phyloP scores from a whole-genome alignment of 148 eudicot species.

The Camellia granthamiana region DNA sequence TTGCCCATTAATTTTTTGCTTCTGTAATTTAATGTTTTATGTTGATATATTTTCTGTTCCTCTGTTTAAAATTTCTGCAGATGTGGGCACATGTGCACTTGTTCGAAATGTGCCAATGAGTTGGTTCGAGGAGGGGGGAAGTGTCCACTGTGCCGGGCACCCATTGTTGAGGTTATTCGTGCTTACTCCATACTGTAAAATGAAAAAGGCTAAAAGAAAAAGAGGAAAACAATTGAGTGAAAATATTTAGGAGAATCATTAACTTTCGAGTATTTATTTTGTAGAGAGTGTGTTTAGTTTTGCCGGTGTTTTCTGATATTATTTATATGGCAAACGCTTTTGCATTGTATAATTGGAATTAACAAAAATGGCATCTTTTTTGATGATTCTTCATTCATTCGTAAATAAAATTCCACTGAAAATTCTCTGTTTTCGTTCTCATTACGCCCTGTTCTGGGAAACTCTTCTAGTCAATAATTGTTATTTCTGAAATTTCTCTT shows the following conservation, averaged over 20 bases:
- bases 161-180: constrained; percentile 86
- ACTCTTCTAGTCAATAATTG: neutral
- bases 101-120: constrained; percentile 90
- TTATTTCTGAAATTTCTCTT: neutral
- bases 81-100: constrained; percentile 99
- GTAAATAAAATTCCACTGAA: constrained; percentile 29
- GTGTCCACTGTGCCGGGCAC: constrained; percentile 97
- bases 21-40: neutral
- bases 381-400: constrained; percentile 29
- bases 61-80: constrained; percentile 31
- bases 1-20: neutral
- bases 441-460: neutral
- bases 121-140: constrained; percentile 88
- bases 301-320: constrained; percentile 19
- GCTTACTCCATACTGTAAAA: constrained; percentile 90
- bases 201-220: neutral
- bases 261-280: neutral
- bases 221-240: constrained; percentile 12
- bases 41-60: neutral
- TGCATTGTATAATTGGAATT: constrained; percentile 33
- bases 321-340: constrained; percentile 22
- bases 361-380: constrained; percentile 16
- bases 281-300: constrained; percentile 21
- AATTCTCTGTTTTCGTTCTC: constrained; percentile 2
- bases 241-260: constrained; percentile 7